phyloP scores from a whole-genome alignment of 176 grass and related monocot genomes.

The Chrysopogon serrulatus region DNA sequence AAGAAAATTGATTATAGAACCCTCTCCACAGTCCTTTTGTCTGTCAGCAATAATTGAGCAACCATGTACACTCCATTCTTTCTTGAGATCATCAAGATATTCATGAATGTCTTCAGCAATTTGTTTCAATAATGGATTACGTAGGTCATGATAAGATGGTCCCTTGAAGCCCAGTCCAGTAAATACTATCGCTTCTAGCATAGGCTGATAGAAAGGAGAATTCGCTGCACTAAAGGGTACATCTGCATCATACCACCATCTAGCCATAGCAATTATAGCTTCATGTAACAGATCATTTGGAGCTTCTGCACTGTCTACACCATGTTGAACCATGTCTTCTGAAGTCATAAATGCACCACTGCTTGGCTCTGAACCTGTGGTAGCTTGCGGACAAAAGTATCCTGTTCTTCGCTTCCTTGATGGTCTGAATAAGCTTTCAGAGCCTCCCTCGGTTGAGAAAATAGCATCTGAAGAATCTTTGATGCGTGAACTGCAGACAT shows the following conservation, averaged over 20 bases:
- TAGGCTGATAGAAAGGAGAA: slow-evolving; percentile 50
- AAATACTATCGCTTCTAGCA: slow-evolving; percentile 47
- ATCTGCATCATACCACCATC: slow-evolving; percentile 60
- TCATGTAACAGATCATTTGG: slow-evolving; percentile 34
- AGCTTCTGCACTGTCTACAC: background rate
- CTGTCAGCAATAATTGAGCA: slow-evolving; percentile 61
- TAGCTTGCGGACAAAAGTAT: background rate
- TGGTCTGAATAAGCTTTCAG: slow-evolving; percentile 15
- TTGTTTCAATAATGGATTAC: slow-evolving; percentile 44
- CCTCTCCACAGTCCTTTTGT: slow-evolving; percentile 27
- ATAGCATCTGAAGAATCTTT: slow-evolving; percentile 14
- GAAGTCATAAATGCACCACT: background rate
- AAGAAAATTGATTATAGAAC: slow-evolving; percentile 52
- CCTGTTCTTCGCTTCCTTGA: slow-evolving; percentile 39
- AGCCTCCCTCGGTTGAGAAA: slow-evolving; percentile 9
- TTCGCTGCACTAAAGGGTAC: slow-evolving; percentile 51
- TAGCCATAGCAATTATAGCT: slow-evolving; percentile 50
- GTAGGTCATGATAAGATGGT: slow-evolving; percentile 54
- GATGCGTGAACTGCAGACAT: background rate
- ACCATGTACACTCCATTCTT: slow-evolving; percentile 36
- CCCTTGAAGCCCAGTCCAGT: slow-evolving; percentile 38
- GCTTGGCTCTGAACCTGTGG: slow-evolving; percentile 20
- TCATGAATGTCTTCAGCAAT: slow-evolving; percentile 27
- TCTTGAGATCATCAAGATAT: slow-evolving; percentile 50
- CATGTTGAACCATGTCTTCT: slow-evolving; percentile 11